phyloP scores from a whole-genome alignment of 306 rosid species.

The Oemleria cerasiformis region DNA sequence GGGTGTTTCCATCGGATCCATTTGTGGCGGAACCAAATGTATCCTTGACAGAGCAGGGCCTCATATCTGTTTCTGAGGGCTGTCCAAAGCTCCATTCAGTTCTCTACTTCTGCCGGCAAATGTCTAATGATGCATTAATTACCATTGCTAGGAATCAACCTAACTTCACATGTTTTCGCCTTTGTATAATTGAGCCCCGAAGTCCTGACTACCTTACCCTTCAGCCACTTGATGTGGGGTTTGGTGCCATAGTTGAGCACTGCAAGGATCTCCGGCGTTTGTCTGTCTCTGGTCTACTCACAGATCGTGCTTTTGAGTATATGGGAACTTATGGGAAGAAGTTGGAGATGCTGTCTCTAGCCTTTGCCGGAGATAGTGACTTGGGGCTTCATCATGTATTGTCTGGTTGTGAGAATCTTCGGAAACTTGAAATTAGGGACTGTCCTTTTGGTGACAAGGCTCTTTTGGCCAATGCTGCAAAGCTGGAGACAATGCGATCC shows the following conservation, averaged over 20 bases:
- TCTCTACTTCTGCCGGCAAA: slow-evolving; percentile 91
- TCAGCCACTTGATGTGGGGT: slow-evolving; percentile 74
- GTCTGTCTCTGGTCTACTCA: slow-evolving; percentile 82
- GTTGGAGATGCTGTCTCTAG: slow-evolving; percentile 96
- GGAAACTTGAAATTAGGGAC: slow-evolving; percentile 97
- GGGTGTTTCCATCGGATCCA: slow-evolving; percentile 93
- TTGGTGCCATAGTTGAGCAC: slow-evolving; percentile 96
- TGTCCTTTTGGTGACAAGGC: slow-evolving; percentile 99
- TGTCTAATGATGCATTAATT: slow-evolving; percentile 75
- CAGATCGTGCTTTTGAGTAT: slow-evolving; percentile 79
- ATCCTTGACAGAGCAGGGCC: slow-evolving; percentile 81
- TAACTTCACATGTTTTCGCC: slow-evolving; percentile 81
- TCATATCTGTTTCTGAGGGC: slow-evolving; percentile 85
- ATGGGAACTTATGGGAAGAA: slow-evolving; percentile 73
- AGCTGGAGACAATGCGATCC: slow-evolving; percentile 99
- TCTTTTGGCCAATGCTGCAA: slow-evolving; percentile 96
- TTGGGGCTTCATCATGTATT: slow-evolving; percentile 85
- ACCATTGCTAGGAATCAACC: slow-evolving; percentile 83
- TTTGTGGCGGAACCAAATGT: slow-evolving; percentile 70
- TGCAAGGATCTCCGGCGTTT: slow-evolving; percentile 88
- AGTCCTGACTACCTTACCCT: slow-evolving; percentile 70
- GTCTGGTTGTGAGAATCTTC: slow-evolving; percentile 91
- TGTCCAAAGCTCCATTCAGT: slow-evolving; percentile 93
- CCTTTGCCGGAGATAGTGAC: slow-evolving; percentile 96
- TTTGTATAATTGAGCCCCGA: slow-evolving; percentile 84